A percentile compares a stretch with the other conserved stretches of the same genome.
phyloP scores from a whole-genome alignment of 345 rosid species.

The Populus euphratica region DNA sequence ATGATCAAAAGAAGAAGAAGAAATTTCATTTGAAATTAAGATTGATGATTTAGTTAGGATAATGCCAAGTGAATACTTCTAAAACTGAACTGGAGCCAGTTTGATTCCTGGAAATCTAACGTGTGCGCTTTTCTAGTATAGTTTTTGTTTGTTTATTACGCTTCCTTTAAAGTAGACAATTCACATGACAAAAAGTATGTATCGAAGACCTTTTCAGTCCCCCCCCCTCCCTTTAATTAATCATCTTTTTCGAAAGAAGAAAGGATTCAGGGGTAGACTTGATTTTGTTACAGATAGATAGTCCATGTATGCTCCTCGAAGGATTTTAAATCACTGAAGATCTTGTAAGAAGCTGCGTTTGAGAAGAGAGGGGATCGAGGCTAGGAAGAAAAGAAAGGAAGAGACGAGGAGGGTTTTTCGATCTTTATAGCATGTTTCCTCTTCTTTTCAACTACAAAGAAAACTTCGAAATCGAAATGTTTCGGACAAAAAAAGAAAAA shows the following conservation, averaged over 20 bases:
- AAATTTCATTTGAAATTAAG: background rate
- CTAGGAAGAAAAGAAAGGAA: no score
- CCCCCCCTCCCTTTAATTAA: background rate
- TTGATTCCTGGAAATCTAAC: slow-evolving; percentile 6
- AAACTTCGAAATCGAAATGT: no score
- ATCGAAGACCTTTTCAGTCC: background rate
- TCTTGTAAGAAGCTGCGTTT: no score
- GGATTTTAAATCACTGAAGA: no score
- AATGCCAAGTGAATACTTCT: slow-evolving; percentile 7
- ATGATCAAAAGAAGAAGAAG: background rate
- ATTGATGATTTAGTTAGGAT: background rate
- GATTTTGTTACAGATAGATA: background rate
- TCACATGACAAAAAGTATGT: slow-evolving; percentile 10
- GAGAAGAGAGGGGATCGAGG: no score
- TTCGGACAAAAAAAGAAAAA: no score
- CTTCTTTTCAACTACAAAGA: no score
- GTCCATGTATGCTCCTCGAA: no score
- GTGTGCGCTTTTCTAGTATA: background rate
- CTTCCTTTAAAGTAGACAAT: slow-evolving; percentile 3
- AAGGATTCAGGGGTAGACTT: background rate
- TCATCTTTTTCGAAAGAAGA: background rate
- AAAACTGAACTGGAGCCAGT: background rate
- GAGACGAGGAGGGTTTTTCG: no score
- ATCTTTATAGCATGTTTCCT: no score
- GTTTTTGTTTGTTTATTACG: background rate